A percentile compares a stretch with the other conserved stretches of the same genome.
Evolutionary conservation across 371 early-diverging fungal genomes (phyloP).

Genomic region (Apophysomyces elegans): DNA sequence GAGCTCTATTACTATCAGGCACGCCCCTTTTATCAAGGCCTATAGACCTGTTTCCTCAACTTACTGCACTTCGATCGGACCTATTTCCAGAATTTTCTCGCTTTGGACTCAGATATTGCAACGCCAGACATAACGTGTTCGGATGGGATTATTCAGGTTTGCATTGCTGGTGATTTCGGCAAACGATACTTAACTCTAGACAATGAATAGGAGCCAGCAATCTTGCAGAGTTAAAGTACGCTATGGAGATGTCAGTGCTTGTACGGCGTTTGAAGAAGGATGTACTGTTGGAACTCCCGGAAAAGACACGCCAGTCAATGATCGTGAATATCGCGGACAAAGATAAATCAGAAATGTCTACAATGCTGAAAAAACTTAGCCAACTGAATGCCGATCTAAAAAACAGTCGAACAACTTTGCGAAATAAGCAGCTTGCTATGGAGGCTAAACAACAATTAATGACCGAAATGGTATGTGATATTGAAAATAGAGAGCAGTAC

Average conservation of each 20-base stretch:
- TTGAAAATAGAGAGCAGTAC: not conserved
- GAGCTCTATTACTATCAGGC: constrained; percentile 56
- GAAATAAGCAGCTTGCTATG: constrained; percentile 4
- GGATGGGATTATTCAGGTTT: constrained; percentile 33
- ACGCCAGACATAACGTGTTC: constrained; percentile 31
- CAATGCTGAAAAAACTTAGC: not conserved
- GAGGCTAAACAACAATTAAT: constrained; percentile 2
- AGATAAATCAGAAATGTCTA: not conserved
- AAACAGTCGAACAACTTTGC: not conserved
- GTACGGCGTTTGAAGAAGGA: constrained; percentile 62
- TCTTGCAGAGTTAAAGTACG: constrained; percentile 57
- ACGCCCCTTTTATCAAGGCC: constrained; percentile 69
- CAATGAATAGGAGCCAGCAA: constrained; percentile 53
- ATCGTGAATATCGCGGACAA: constrained; percentile 22
- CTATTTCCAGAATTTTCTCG: constrained; percentile 41
- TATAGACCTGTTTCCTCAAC: constrained; percentile 62
- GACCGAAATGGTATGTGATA: not conserved
- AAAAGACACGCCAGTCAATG: constrained; percentile 50
- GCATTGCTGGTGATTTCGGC: not conserved
- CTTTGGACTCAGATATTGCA: constrained; percentile 68
- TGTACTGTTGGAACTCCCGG: constrained; percentile 54
- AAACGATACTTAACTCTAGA: not conserved
- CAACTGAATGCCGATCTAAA: not conserved
- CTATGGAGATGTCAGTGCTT: constrained; percentile 57
- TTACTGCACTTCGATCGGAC: constrained; percentile 44